A percentile compares a stretch with the other conserved stretches of the same genome.
phyloP scores from a whole-genome alignment of 1,284 basidiomycete genomes.

The Cutaneotrichosporon arboriforme region DNA sequence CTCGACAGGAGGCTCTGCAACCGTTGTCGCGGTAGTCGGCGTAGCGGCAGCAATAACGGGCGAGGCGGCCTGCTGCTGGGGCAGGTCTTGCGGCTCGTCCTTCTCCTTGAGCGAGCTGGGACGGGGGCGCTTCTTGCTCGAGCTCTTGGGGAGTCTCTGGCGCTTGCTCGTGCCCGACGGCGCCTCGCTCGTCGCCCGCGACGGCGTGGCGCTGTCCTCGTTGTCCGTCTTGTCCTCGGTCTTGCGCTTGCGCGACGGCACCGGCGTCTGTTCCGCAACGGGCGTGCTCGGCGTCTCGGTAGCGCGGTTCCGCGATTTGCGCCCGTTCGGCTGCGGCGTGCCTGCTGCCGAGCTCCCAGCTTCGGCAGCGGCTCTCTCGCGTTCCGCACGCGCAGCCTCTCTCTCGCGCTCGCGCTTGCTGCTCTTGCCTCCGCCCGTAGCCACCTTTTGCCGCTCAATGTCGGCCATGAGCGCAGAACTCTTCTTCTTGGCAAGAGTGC shows the following conservation, averaged over 20 bases:
- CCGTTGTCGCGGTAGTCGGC: neutral
- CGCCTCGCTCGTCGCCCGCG: constrained; percentile 29
- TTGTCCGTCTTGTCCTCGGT: constrained; percentile 7
- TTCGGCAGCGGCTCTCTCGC: neutral
- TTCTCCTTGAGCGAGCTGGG: constrained; percentile 25
- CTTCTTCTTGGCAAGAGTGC: constrained; percentile 49
- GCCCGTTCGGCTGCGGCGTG: constrained; percentile 6
- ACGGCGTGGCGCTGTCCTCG: constrained; percentile 18
- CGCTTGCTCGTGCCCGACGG: constrained; percentile 25
- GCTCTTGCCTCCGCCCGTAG: constrained; percentile 5
- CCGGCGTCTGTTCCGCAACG: neutral
- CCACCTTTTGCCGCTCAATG: constrained; percentile 34
- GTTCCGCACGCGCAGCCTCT: neutral
- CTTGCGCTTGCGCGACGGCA: constrained; percentile 13
- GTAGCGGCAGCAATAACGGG: neutral
- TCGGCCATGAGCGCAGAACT: constrained; percentile 37
- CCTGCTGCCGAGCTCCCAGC: neutral
- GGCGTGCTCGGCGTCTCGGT: constrained; percentile 3
- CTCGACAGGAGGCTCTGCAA: neutral
- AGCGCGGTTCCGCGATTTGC: constrained; percentile 5
- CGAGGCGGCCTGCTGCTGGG: neutral
- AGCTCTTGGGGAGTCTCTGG: constrained; percentile 25
- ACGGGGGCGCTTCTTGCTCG: constrained; percentile 33
- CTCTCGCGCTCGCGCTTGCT: constrained; percentile 9
- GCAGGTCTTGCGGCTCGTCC: neutral